Evolutionary conservation across 768 basidiomycete species (phyloP).

Genomic region (Mycena metata): DNA sequence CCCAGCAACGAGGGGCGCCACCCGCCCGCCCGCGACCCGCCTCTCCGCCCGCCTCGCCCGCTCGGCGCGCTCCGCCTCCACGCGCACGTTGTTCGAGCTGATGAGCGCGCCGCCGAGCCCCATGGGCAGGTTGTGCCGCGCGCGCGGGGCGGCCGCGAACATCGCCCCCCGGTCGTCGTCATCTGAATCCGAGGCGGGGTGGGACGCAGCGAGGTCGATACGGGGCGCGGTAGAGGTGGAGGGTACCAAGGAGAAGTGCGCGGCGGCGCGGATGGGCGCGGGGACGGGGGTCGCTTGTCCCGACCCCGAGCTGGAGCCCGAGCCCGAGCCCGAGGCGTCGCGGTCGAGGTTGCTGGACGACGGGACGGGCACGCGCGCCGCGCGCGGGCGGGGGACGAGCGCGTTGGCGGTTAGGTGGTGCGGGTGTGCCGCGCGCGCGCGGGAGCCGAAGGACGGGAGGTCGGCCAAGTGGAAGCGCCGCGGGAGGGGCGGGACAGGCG

Average conservation of each 20-base stretch:
- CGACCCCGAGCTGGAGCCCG: conserved; percentile 51
- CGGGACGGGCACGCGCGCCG: conserved; percentile 50
- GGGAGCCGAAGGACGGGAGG: conserved; percentile 42
- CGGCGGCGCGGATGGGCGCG: conserved; percentile 41
- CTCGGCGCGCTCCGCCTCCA: conserved; percentile 35
- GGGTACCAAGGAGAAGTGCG: conserved; percentile 34
- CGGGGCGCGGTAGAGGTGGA: conserved; percentile 40
- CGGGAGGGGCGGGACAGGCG: conserved; percentile 71
- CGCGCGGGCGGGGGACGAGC: conserved; percentile 49
- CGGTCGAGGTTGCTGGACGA: conserved; percentile 56
- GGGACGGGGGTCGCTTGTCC: conserved; percentile 51
- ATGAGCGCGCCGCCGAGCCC: conserved; percentile 77
- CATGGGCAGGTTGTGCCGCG: conserved; percentile 64
- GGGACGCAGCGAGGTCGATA: not conserved
- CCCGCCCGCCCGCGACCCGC: conserved; percentile 29
- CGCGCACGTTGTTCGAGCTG: conserved; percentile 51
- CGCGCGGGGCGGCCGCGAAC: conserved; percentile 19
- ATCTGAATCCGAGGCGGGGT: not conserved
- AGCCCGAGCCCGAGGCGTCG: not conserved
- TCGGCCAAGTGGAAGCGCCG: conserved; percentile 48
- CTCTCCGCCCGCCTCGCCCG: conserved; percentile 25
- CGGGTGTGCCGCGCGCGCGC: no score
- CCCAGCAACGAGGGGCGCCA: conserved; percentile 23
- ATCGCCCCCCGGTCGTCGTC: not conserved
- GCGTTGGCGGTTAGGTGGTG: not conserved